Evolutionary conservation across 1,284 basidiomycete species (phyloP).

Genomic region (Cystobasidium sp.): DNA sequence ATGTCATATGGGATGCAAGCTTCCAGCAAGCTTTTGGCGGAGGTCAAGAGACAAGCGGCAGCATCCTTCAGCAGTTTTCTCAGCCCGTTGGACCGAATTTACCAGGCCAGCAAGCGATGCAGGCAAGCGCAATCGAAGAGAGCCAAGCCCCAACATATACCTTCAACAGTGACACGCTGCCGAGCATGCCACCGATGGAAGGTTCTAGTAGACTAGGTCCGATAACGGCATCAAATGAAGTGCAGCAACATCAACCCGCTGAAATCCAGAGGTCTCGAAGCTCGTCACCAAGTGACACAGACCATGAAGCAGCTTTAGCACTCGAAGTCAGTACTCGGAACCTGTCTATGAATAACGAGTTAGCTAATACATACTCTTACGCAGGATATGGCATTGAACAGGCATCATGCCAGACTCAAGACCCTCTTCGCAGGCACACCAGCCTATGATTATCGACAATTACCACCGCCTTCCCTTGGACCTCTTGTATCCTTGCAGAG

Average conservation of each 20-base stretch:
- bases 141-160: no score
- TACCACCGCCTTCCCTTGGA: background rate
- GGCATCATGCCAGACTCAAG: conserved; percentile 3
- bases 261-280: background rate
- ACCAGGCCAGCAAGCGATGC: no score
- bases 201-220: no score
- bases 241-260: background rate
- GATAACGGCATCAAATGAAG: background rate
- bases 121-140: no score
- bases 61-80: no score
- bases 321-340: background rate
- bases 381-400: conserved; percentile 10
- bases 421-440: conserved; percentile 9
- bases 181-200: no score
- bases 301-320: conserved; percentile 1
- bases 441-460: background rate
- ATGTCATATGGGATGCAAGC: no score
- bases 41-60: no score
- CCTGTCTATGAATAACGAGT: background rate
- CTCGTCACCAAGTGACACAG: conserved; percentile 2
- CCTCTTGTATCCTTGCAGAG: conserved; percentile 7
- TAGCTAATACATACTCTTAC: background rate
- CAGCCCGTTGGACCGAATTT: no score
- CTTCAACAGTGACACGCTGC: no score
- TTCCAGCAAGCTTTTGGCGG: no score